Evolutionary conservation across 345 rosid species (phyloP), one percentile per base, ranked within the genome.

Genomic region (Citrus mangshanensis): DNA sequence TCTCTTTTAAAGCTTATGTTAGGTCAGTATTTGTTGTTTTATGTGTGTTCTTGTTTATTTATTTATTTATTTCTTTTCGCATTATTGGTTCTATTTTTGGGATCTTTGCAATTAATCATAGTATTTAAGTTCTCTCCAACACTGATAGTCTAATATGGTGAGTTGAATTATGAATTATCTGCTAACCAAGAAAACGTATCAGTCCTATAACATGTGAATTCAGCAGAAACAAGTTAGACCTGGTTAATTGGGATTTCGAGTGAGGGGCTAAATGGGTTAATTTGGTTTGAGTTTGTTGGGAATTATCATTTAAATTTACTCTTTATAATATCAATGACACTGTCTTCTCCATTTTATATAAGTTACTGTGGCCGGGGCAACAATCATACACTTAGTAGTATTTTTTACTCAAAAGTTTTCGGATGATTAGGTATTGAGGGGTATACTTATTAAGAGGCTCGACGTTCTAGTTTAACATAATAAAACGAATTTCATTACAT

Each of bases 1-100:
- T 86, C 79, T 87, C 49, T 92, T 67, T 82, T 80, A 76, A 84
- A 83, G 79, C 65, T 86, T 66, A 92, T 89, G 79, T 81, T 90
- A 40, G 90, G 98, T 86, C 12, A 55, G 90, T 78, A 12, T 5
- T 30, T 76, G 18, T 78, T 81, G 59, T 40, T 35, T 35, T 46
- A 3, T 70, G 6, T 21, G 25, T 37, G 5, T 37, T 42, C 40
- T 51, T 2, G 9, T 30, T 38, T 46, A 12, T 46, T 42, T 42
- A 2, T 30, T 38, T 46, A 10, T 42, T 46, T 46, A 3, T 46
- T 46, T 18, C 5, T 66, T 46, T 28, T 12, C 56, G 8, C 38
- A 30, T 34, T 63, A 7, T 61, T 74, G 42, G 35, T 70, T 30
- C 55, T 9, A 21, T 65, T 46, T 21, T 21, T 61, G 51, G 54